Evolutionary conservation across 2,329 filamentous ascomycete genomes (phyloP), one percentile per base, ranked within the genome.

Genomic region (Beauveria pseudobassiana): DNA sequence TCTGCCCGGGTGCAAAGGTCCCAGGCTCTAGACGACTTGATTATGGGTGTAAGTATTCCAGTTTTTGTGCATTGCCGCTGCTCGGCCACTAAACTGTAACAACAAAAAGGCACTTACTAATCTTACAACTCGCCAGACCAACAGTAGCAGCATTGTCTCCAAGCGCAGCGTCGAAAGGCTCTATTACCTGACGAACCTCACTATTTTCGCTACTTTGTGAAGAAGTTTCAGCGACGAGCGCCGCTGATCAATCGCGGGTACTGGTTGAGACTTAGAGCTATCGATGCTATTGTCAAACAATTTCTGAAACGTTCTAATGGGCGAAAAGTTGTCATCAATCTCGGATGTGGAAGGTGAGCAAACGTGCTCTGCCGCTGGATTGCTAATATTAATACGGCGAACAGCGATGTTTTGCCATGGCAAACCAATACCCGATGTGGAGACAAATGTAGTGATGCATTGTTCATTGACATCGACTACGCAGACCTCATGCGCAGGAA

Each of bases 171-270:
- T 97, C n/a, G 92, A 96, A 71, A 87, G 87, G 67, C 78, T 96
- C 16, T 97, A 97, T 73, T 88, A 90, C 70, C 88, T 18, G 69
- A 85, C 64, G 86, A 96, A 69, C 84, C 89, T 30, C 89, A 96
- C 72, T 96, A 90, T 77, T 93, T 95, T 67, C 87, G 89, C 52
- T 88, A 91, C 70, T 97, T 97, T 73, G 91, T 96, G 40, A 87
- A 84, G 67, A 96, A 93, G 72, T 89, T 89, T 67, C 87, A 91
- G 73, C 82, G 91, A 63, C 82, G 93, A 53, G 87, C 91, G n/a
- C 92, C 93, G 1, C 79, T 96, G 57, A 95, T 96, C 70, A 96
- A 96, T 73, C 84, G 93, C 51, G 91, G 91, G 54, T 96, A 96
- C 70, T 91, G 91, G 84, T 77, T 97, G 43, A 86, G 92, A 34